Conservation (phyloP, 805 yeast species). For the Pachysolen tannophilus region DNA sequence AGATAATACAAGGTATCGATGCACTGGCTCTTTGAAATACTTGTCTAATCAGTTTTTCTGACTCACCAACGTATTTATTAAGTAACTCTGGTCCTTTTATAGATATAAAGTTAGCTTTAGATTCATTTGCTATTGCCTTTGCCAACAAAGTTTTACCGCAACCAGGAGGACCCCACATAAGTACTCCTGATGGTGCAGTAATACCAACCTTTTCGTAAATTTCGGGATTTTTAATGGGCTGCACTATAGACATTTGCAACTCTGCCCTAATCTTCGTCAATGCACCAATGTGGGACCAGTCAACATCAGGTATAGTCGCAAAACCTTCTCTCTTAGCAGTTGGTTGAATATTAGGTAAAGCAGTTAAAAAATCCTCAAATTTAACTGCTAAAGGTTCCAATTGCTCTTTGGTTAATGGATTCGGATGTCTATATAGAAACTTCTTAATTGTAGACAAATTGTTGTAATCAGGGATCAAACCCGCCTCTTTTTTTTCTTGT, state of each 20-base stretch:
- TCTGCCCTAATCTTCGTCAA: conserved; percentile 73
- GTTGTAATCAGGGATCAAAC: conserved; percentile 1
- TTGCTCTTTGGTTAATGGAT: conserved; percentile 70
- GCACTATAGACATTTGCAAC: conserved; percentile 94
- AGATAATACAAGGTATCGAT: conserved; percentile 89
- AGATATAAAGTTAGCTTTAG: conserved; percentile 91
- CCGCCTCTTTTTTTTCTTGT: neutral
- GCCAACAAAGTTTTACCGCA: conserved; percentile 96
- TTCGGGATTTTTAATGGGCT: conserved; percentile 91
- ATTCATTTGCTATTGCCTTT: conserved; percentile 96
- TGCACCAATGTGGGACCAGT: conserved; percentile 96
- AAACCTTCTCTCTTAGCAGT: conserved; percentile 98
- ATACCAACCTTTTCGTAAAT: conserved; percentile 86
- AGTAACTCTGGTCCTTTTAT: conserved; percentile 95
- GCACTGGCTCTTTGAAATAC: conserved; percentile 90
- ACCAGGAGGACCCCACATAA: conserved; percentile 99
- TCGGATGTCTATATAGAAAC: conserved; percentile 68
- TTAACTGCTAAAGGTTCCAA: conserved; percentile 68
- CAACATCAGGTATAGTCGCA: conserved; percentile 96
- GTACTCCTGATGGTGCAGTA: conserved; percentile 92
- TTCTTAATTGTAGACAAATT: conserved; percentile 55
- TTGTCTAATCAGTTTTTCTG: conserved; percentile 89
- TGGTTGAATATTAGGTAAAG: conserved; percentile 91
- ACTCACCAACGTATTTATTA: conserved; percentile 93
- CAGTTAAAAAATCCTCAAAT: conserved; percentile 72